Evolutionary conservation across 2,329 filamentous ascomycete genomes (phyloP), one percentile per base, ranked within the genome.

Genomic region (Exophiala spinifera): DNA sequence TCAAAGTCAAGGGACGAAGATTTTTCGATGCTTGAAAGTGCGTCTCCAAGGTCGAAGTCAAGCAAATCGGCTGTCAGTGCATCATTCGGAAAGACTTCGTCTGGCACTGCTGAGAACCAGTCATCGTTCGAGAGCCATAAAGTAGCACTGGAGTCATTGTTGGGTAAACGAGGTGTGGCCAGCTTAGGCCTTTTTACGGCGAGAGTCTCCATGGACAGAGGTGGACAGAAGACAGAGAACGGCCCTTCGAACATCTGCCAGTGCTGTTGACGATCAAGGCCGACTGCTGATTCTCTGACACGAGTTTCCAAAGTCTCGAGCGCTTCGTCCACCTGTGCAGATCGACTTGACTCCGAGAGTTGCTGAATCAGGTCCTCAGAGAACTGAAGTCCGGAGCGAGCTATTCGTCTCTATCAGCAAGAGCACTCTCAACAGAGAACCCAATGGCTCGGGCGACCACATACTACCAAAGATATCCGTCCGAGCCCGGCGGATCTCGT

Each of bases 391-490:
- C 49, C 15, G 4, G 49, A 39, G 10, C 37, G 40, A 33, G 40
- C 49, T 52, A 21, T 31, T 7, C 13, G 39, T 46, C 49, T 17
- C 17, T 39, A 11, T 37, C 17, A 51, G 17, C 36, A 10, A 31
- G 31, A 13, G 25, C 33, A 31, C 28, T 31, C 11, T 31, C 7
- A 31, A 31, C 28, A 8, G 8, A 10, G 28, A 11, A 31, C 14
- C 46, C 7, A 14, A 49, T 43, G 8, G 11, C 20, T 11, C 2
- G 23, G 48, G 19, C 25, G 10, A 13, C 11, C 7, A 52, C 49
- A 8, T 44, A 53, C 51, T 36, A 42, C 19, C 21, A 43, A 53
- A 53, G 17, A 53, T 49, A 14, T 53, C 34, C 25, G 51, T 48
- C 25, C 51, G 51, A 31, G 17, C 39, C 7, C 50, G 50, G 19